Conservation (phyloP, 148 eudicot species). For the Rhododendron ferrugineum region DNA sequence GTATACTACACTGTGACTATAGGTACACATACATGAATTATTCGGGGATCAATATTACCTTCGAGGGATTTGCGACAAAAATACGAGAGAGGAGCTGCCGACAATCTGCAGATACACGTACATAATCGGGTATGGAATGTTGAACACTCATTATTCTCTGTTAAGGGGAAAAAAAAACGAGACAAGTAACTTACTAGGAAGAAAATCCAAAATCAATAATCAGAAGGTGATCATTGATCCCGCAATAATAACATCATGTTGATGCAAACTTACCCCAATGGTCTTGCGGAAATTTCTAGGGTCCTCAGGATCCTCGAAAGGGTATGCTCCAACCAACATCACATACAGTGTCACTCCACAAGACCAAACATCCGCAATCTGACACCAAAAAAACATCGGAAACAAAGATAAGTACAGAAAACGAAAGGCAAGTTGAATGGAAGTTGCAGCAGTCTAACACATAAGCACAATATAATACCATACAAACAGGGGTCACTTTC, state of each 20-base stretch:
- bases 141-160: slow-evolving; percentile 88
- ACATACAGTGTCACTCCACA: slow-evolving; percentile 95
- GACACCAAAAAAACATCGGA: slow-evolving; percentile 5
- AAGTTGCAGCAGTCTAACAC: neutral
- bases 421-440: neutral
- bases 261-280: slow-evolving; percentile 48
- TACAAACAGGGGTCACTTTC: neutral
- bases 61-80: slow-evolving; percentile 68
- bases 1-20: neutral
- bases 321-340: slow-evolving; percentile 96
- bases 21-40: no score
- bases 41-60: slow-evolving; percentile 31
- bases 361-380: slow-evolving; percentile 99
- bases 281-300: slow-evolving; percentile 81
- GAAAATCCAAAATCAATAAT: neutral
- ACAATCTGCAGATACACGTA: slow-evolving; percentile 78
- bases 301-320: slow-evolving; percentile 93
- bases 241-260: neutral
- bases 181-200: neutral
- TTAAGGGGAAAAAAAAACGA: neutral
- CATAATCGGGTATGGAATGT: slow-evolving; percentile 80
- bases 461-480: neutral
- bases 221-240: neutral
- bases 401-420: neutral
- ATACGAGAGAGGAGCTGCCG: slow-evolving; percentile 77